Conservation (phyloP, 345 rosid genomes). For the Brassica cretica region DNA sequence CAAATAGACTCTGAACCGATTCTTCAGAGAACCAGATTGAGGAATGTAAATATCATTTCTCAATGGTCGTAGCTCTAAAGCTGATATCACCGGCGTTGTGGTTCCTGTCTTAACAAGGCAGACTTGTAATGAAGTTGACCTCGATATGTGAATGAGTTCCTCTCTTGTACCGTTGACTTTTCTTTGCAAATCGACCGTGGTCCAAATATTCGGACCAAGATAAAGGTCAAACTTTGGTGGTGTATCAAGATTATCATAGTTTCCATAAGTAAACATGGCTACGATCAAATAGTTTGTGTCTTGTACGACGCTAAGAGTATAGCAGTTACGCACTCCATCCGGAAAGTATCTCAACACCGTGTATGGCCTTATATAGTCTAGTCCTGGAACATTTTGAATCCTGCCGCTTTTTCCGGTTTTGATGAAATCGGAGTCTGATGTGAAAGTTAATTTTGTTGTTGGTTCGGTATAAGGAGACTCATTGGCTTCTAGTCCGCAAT, state of each 20-base stretch:
- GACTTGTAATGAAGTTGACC: slow-evolving; percentile 24
- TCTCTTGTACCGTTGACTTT: slow-evolving; percentile 4
- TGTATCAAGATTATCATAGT: slow-evolving; percentile 29
- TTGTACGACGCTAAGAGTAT: slow-evolving; percentile 23
- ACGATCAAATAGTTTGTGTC: slow-evolving; percentile 31
- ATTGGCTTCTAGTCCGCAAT: slow-evolving; percentile 30
- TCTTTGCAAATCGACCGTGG: slow-evolving; percentile 26
- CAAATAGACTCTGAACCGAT: background rate
- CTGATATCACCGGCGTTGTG: slow-evolving; percentile 43
- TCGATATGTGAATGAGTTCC: slow-evolving; percentile 32
- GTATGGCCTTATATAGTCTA: slow-evolving; percentile 21
- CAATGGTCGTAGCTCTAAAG: slow-evolving; percentile 40
- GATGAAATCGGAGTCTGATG: slow-evolving; percentile 20
- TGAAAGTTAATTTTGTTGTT: slow-evolving; percentile 29
- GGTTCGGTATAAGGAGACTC: slow-evolving; percentile 39
- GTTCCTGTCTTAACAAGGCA: slow-evolving; percentile 37
- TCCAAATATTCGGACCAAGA: slow-evolving; percentile 40
- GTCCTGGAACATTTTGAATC: slow-evolving; percentile 18
- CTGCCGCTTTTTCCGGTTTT: slow-evolving; percentile 27
- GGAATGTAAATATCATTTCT: slow-evolving; percentile 24
- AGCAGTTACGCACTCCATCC: slow-evolving; percentile 32
- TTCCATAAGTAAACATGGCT: slow-evolving; percentile 36
- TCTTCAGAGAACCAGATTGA: slow-evolving; percentile 39
- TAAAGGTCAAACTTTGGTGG: slow-evolving; percentile 32
- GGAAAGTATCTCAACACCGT: slow-evolving; percentile 35